Evolutionary conservation across 164 flowering plant species (phyloP).

Genomic region (Magnolia officinalis): DNA sequence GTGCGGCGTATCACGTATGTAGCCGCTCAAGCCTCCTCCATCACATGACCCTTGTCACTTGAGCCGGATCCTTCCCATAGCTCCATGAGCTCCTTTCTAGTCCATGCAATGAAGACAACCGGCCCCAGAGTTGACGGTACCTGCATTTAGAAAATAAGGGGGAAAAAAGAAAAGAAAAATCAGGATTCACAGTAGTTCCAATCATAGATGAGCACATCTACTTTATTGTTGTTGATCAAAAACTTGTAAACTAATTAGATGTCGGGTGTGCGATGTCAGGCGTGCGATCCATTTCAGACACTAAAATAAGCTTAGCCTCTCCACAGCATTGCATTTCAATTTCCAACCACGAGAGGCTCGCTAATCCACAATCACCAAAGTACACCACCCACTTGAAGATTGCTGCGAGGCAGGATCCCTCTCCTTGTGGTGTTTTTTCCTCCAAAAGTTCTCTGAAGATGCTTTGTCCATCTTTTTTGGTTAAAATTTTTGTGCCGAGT

Average conservation of each 20-base stretch:
- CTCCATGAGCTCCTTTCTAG: slow-evolving; percentile 62
- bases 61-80: slow-evolving; percentile 73
- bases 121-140: slow-evolving; percentile 94
- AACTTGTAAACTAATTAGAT: background rate
- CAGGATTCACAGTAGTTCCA: background rate
- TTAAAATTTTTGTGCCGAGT: too few relatives aligned
- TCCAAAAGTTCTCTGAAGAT: too few relatives aligned
- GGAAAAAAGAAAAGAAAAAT: too few relatives aligned
- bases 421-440: too few relatives aligned
- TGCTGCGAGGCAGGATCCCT: too few relatives aligned
- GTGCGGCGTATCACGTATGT: background rate
- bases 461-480: too few relatives aligned
- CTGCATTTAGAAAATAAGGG: slow-evolving; percentile 26
- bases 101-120: slow-evolving; percentile 65
- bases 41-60: slow-evolving; percentile 46
- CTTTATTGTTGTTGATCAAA: background rate
- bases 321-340: background rate
- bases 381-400: too few relatives aligned
- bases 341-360: background rate
- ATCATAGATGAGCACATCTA: background rate
- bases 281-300: too few relatives aligned
- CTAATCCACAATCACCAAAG: background rate
- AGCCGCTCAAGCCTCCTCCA: slow-evolving; percentile 50
- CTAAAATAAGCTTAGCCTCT: too few relatives aligned
- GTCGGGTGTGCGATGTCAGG: too few relatives aligned